Conservation (phyloP, 2,329 filamentous ascomycete species). For the Penicillium verrucosum region DNA sequence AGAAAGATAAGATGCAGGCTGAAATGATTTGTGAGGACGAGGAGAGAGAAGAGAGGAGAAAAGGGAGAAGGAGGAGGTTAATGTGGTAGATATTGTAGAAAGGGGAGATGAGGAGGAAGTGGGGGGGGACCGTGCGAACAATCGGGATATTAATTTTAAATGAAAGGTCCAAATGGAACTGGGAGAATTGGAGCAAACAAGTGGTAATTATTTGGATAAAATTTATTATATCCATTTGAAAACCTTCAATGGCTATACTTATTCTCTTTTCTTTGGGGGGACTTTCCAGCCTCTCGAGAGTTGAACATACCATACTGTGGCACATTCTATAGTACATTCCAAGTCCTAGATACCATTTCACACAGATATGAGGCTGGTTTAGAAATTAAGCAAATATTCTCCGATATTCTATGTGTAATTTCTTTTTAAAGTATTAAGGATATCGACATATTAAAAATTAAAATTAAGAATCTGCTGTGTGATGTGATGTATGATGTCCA, state of each 20-base stretch:
- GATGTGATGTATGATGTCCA: background rate
- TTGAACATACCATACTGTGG: conserved; percentile 19
- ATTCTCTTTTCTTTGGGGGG: conserved; percentile 10
- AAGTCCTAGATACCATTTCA: conserved; percentile 4
- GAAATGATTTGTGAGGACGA: conserved; percentile 17
- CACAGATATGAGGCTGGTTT: conserved; percentile 15
- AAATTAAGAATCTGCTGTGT: background rate
- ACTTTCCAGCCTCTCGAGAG: conserved; percentile 19
- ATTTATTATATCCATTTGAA: background rate
- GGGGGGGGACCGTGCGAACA: conserved; percentile 16
- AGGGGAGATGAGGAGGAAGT: conserved; percentile 6
- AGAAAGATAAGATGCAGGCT: conserved; percentile 25
- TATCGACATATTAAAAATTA: background rate
- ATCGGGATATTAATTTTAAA: conserved; percentile 10
- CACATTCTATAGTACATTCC: conserved; percentile 25
- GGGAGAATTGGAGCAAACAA: background rate
- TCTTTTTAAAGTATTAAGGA: background rate
- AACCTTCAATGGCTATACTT: conserved; percentile 10
- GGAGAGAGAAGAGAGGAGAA: conserved; percentile 7
- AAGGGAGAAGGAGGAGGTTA: conserved; percentile 2
- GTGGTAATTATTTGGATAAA: background rate
- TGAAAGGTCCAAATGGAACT: background rate
- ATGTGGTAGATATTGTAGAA: conserved; percentile 18
- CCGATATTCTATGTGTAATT: background rate
- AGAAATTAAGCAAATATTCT: background rate